Evolutionary conservation across 176 grass and related monocot species (phyloP).

Genomic region (Melocanna baccifera): DNA sequence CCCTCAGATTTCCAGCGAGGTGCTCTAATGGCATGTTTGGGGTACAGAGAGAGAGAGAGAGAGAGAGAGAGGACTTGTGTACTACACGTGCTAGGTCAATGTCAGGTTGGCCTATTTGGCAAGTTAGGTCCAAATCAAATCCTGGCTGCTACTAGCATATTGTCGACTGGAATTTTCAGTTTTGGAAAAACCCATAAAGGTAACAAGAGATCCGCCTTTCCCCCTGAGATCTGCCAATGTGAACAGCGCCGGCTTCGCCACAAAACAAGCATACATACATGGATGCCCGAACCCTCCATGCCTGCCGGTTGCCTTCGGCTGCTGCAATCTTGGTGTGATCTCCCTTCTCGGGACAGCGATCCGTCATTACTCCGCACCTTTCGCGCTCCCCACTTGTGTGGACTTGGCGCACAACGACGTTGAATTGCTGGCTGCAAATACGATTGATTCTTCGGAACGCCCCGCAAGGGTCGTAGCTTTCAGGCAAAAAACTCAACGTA

Average conservation of each 20-base stretch:
- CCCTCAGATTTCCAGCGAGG: constrained; percentile 27
- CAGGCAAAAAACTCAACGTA: neutral
- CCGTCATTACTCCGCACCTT: constrained; percentile 9
- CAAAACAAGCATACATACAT: neutral
- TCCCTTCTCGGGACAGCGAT: constrained; percentile 17
- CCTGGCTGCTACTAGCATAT: neutral
- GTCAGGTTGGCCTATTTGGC: neutral
- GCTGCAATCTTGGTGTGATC: constrained; percentile 11
- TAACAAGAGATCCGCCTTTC: neutral
- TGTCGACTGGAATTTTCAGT: neutral
- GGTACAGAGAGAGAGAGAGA: no score
- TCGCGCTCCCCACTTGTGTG: neutral
- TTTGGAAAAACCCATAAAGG: neutral
- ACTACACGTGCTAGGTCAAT: neutral
- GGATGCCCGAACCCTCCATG: neutral
- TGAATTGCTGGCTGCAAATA: neutral
- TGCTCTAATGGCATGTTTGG: constrained; percentile 2
- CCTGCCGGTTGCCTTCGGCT: neutral
- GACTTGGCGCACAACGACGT: constrained; percentile 14
- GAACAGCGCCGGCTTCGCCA: neutral
- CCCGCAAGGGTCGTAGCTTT: constrained; percentile 18
- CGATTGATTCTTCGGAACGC: neutral
- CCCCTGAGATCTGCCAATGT: neutral
- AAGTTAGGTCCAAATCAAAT: neutral
- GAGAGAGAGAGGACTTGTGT: neutral